Conservation (phyloP, 257 asterid genomes). For the Parsonsia alboflavescens region DNA sequence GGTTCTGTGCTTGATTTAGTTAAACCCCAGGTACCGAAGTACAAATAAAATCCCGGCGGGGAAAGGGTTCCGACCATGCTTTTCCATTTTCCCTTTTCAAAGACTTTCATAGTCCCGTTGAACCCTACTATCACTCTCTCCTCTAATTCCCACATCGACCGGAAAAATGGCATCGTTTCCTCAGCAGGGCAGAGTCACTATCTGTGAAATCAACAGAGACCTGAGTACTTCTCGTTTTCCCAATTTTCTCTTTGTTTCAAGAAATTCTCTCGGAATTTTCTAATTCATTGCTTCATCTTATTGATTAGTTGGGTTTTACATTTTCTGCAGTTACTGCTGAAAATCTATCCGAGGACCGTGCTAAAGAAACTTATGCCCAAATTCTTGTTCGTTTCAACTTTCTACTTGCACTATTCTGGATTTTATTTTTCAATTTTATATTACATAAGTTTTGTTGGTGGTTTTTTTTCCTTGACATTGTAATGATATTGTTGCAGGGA, state of each 20-base stretch:
- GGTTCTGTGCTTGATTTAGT: no score
- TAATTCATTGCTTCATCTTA: not conserved
- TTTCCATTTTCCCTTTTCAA: not conserved
- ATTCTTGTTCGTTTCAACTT: slow-evolving; percentile 40
- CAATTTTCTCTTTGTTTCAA: not conserved
- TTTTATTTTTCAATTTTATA: not conserved
- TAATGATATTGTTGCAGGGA: slow-evolving; percentile 52
- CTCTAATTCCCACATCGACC: not conserved
- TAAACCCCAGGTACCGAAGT: not conserved
- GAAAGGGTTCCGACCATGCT: not conserved
- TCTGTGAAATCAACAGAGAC: slow-evolving; percentile 88
- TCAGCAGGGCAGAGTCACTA: slow-evolving; percentile 73
- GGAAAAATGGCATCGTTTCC: slow-evolving; percentile 75
- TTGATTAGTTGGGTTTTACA: not conserved
- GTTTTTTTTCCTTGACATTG: not conserved
- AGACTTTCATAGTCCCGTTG: no score
- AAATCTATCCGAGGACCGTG: slow-evolving; percentile 63
- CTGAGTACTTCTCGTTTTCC: slow-evolving; percentile 30
- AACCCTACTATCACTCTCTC: not conserved
- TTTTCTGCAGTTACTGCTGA: slow-evolving; percentile 64
- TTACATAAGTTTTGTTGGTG: not conserved
- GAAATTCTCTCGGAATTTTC: not conserved
- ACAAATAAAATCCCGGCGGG: not conserved
- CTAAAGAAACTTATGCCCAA: slow-evolving; percentile 70
- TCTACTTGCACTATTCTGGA: not conserved